Evolutionary conservation across 139 green algal genomes (phyloP), one percentile per base, ranked within the genome.

Genomic region (Volvox africanus): DNA sequence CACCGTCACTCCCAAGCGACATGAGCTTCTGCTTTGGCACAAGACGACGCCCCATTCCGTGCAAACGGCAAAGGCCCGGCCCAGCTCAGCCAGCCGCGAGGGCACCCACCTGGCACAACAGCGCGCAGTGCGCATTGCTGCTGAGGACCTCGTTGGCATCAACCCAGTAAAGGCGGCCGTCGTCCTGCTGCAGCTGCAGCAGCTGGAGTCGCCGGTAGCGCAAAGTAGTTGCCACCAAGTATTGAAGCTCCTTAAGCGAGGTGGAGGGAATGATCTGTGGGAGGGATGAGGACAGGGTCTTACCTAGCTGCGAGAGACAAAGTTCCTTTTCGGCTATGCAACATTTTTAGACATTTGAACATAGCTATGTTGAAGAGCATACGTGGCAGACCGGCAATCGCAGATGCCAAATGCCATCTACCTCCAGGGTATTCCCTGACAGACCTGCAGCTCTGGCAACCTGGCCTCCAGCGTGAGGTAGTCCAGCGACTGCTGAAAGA

Each of bases 91-190:
- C 44, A 55, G 5, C 44, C 44, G 44, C 44, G 44, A 5, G 44
- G 44, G 5, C 44, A 55, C 76, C 17, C 36, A 95, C 91, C 77
- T 94, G 94, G 61, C 92, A 85, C 62, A 97, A 86, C 77, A 96
- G 91, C 37, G 97, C 88, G 92, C 95, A 96, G 83, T 93, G 89
- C 21, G 93, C 81, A 89, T 97, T 97, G 86, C 37, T 36, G 21
- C 87, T 91, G 37, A 97, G 92, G 44, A 90, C 86, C 86, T 97
- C 96, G 22, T 91, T 78, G 5, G 94, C 62, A 62, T 96, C 92
- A 33, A 96, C 94, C 96, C 96, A 98, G 81, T 92, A 92, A 20
- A 83, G 20, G 37, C 80, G 65, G 32, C 93, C 92, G 82, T 96
- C 95, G 67, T 91, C 79, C 89, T 96, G 93, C 78, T 91, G 82